Evolutionary conservation across 768 basidiomycete species (phyloP), one percentile per base, ranked within the genome.

Genomic region (Ramaria sp.): DNA sequence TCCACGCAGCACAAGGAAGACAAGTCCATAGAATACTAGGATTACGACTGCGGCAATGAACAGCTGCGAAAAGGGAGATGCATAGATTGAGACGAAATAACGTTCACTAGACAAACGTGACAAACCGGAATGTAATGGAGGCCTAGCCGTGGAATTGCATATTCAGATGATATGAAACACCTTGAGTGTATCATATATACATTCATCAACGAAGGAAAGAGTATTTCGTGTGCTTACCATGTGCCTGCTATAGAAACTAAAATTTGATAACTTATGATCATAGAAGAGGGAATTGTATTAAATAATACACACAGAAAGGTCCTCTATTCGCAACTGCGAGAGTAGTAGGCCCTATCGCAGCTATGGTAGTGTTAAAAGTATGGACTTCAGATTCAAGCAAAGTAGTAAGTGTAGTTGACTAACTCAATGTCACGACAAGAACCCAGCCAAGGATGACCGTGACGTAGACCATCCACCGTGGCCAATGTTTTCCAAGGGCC

Each of bases 141-240:
- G 19, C 45, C 47, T 12, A 57, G 34, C 20, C 55, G 46, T 15
- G 45, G 27, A 33, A 57, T 57, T 12, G 55, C 55, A 47, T 57
- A 57, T 48, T 48, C 22, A 20, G 55, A 57, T 19, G 55, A 48
- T 24, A 57, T 57, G 13, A 57, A 57, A 34, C 55, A 57, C 55
- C 55, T 27, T 48, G 19, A 19, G 1, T 2, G 2, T 17, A 15
- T 27, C 7, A 19, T 37, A 37, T n/a, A 45, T 3, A 6, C 22
- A 31, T 22, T 24, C 9, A 7, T 47, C 9, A 39, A 20, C 45
- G 27, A 27, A 27, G 27, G 27, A 27, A 2, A 27, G 27, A 27
- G 27, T 27, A 4, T 37, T 10, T 10, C 34, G 42, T 24, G 22
- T 30, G 48, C 31, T 49, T 20, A 54, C 53, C 53, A 54, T 19